Base-by-base conservation (phyloP, 202 grass and related monocot genomes). In the Hordeum pubiflorum region DNA sequence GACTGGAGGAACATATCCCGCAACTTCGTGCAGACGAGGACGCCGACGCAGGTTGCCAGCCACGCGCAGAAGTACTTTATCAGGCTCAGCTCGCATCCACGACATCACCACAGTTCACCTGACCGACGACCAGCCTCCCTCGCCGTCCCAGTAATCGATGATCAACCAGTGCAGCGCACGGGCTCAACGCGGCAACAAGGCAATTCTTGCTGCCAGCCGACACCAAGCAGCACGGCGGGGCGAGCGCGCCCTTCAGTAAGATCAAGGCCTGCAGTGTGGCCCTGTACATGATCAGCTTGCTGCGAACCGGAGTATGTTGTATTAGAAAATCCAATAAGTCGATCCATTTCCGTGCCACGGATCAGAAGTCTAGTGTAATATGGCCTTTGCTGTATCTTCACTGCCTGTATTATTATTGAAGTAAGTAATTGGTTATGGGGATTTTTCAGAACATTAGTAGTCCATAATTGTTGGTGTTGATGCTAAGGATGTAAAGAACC, bases 21-120 rank as follows among this genome's bases (percentile, higher is more conserved):
- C 72, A 91, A 98, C 72, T 91, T 86, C 1, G 92, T 98, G 44
- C 82, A 67, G 61, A 91, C 95, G 0, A 89, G 92, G 74, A 94
- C 95, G 1, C 95, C 95, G 6, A 98, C 95, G 18, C 95, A 98
- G 80, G 95, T 98, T 79, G 95, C 95, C 9, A 98, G 95, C 65
- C 95, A 98, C 3, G 95, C 95, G 0, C 95, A 98, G 69, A 98
- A 98, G 84, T 98, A 98, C 72, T 98, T 85, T 84, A 94, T 89
- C 86, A 93, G 95, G 86, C 92, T 84, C 41, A 85, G 89, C 33
- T 94, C 0, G 84, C 84, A 91, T 97, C 55, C 95, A 97, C 10
- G 95, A 97, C 82, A 97, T 97, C 79, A 97, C 94, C 22, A 92
- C 76, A 1, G 89, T 83, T 54, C 89, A 92, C 80, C 83, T 97